These are phyloP conservation scores for Fusarium protoensiforme DNA, from an alignment of 2,329 filamentous ascomycete species.

Conservation along the genomic window DNA sequence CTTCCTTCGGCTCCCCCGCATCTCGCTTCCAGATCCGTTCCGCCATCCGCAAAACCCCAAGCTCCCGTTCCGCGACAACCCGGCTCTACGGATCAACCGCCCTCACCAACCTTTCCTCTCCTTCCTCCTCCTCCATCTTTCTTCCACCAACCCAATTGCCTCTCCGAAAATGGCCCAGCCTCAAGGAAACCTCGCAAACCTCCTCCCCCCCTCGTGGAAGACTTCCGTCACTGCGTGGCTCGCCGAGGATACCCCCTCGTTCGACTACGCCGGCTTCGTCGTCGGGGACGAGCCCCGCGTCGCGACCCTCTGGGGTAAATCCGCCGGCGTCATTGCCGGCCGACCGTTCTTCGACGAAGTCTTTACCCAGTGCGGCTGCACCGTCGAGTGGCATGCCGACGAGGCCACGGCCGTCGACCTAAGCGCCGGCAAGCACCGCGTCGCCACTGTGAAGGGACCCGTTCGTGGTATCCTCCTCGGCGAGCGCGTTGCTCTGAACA, in stretches of 20 bases:
- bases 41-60: slow-evolving; percentile 27
- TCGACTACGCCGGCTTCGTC: slow-evolving; percentile 97
- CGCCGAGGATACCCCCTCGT: slow-evolving; percentile 94
- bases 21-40: slow-evolving; percentile 7
- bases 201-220: slow-evolving; percentile 89
- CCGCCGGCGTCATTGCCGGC: slow-evolving; percentile 85
- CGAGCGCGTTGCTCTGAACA: slow-evolving; percentile 92
- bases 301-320: slow-evolving; percentile 76
- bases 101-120: background rate
- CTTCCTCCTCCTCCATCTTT: background rate
- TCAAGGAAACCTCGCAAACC: slow-evolving; percentile 66
- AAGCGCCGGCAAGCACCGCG: slow-evolving; percentile 64
- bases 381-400: slow-evolving; percentile 85
- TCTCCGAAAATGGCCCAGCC: slow-evolving; percentile 27
- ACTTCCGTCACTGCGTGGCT: slow-evolving; percentile 85
- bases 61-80: slow-evolving; percentile 3
- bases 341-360: slow-evolving; percentile 96
- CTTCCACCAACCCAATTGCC: background rate
- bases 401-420: slow-evolving; percentile 79
- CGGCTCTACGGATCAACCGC: slow-evolving; percentile 5
- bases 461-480: slow-evolving; percentile 85
- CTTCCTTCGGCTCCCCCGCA: slow-evolving; percentile 20
- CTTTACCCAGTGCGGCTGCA: slow-evolving; percentile 88
- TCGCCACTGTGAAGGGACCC: slow-evolving; percentile 88
- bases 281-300: slow-evolving; percentile 77